phyloP scores from a whole-genome alignment of 2,329 filamentous ascomycete species.

The Sclerotinia glacialis region DNA sequence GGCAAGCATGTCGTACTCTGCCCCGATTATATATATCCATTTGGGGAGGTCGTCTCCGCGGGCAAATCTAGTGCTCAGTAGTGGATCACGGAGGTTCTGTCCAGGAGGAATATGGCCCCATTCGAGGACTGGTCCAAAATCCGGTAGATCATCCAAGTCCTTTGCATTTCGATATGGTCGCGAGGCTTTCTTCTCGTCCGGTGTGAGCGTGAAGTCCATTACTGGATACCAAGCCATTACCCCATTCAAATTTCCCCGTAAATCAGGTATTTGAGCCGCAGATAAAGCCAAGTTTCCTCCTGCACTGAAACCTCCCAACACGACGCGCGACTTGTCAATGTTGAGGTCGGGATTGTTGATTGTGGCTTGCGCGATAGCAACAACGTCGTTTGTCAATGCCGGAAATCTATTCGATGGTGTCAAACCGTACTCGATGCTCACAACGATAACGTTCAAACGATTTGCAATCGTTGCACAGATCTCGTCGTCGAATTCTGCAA shows the following conservation, averaged over 20 bases:
- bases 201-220: slow-evolving; percentile 42
- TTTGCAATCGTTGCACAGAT: slow-evolving; percentile 48
- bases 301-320: slow-evolving; percentile 50
- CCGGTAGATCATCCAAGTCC: slow-evolving; percentile 26
- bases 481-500: slow-evolving; percentile 46
- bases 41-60: slow-evolving; percentile 29
- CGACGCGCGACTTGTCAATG: slow-evolving; percentile 45
- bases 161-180: slow-evolving; percentile 39
- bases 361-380: slow-evolving; percentile 44
- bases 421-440: slow-evolving; percentile 51
- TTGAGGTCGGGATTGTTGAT: slow-evolving; percentile 47
- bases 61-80: slow-evolving; percentile 32
- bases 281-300: slow-evolving; percentile 50
- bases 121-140: slow-evolving; percentile 29
- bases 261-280: slow-evolving; percentile 42
- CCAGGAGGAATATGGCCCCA: slow-evolving; percentile 32
- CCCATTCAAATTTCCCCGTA: slow-evolving; percentile 40
- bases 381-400: slow-evolving; percentile 45
- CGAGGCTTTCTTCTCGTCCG: slow-evolving; percentile 36
- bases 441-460: slow-evolving; percentile 44
- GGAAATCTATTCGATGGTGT: slow-evolving; percentile 48
- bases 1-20: slow-evolving; percentile 29
- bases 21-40: slow-evolving; percentile 27
- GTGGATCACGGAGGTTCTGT: slow-evolving; percentile 33
- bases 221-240: slow-evolving; percentile 47